Conservation (phyloP, 345 rosid genomes). For the Brassica juncea region DNA sequence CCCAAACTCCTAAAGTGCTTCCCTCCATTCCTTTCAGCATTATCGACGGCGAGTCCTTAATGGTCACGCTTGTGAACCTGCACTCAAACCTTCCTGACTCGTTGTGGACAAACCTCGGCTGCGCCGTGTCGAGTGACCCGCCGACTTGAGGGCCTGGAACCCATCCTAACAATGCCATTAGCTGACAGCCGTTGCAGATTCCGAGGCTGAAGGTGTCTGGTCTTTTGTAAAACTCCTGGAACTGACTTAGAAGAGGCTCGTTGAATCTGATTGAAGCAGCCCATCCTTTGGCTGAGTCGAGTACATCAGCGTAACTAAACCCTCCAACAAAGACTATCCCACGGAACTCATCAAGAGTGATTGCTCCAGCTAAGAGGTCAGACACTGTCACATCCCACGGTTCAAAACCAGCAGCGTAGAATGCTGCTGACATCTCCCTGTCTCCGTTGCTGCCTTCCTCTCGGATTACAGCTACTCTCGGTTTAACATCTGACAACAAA, state of each 20-base stretch:
- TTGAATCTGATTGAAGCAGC: constrained; percentile 90
- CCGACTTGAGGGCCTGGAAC: constrained; percentile 93
- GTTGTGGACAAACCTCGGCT: constrained; percentile 88
- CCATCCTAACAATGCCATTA: constrained; percentile 96
- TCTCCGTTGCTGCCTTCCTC: constrained; percentile 99
- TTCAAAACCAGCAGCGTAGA: constrained; percentile 87
- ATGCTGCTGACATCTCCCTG: constrained; percentile 93
- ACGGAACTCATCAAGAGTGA: constrained; percentile 64
- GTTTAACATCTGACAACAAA: constrained; percentile 50
- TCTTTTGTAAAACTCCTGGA: constrained; percentile 84
- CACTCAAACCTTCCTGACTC: constrained; percentile 94
- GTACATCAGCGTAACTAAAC: constrained; percentile 93
- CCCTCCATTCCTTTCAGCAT: constrained; percentile 98
- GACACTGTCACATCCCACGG: constrained; percentile 98
- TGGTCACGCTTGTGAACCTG: constrained; percentile 77
- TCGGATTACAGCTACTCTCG: constrained; percentile 86
- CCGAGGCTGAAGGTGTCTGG: constrained; percentile 93
- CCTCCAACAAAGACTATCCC: constrained; percentile 96
- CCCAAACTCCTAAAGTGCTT: constrained; percentile 93
- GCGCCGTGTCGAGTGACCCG: constrained; percentile 78
- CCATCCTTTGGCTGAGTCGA: constrained; percentile 98
- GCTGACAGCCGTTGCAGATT: constrained; percentile 93
- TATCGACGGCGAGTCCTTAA: constrained; percentile 76
- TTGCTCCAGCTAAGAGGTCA: constrained; percentile 67
- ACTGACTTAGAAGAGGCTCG: constrained; percentile 69